These are phyloP conservation scores for Pholiota microspora DNA, from an alignment of 768 basidiomycete genomes.

Conservation along the genomic window DNA sequence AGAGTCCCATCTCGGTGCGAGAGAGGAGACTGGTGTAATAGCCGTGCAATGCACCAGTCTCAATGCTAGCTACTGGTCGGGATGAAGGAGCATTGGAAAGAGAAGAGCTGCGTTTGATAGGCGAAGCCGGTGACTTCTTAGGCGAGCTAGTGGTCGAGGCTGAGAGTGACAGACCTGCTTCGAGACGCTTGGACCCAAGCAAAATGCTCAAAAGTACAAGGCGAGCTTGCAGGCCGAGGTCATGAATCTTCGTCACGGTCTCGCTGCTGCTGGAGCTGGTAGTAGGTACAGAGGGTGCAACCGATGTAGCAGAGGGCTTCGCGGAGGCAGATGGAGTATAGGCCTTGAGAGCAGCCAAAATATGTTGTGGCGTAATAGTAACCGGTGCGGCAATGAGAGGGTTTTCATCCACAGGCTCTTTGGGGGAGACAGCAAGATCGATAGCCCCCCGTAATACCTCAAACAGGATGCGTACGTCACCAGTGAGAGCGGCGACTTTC, in stretches of 20 bases:
- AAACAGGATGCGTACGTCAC: conserved; percentile 79
- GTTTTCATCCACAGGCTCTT: conserved; percentile 27
- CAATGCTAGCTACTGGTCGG: conserved; percentile 38
- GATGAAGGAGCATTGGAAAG: conserved; percentile 25
- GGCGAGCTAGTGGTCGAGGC: conserved; percentile 34
- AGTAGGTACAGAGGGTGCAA: conserved; percentile 12
- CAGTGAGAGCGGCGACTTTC: conserved; percentile 79
- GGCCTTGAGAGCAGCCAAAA: conserved; percentile 74
- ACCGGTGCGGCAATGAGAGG: conserved; percentile 34
- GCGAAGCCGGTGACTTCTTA: conserved; percentile 35
- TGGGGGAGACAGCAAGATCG: conserved; percentile 52
- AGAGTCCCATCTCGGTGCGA: conserved; percentile 51
- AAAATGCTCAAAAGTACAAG: conserved; percentile 64
- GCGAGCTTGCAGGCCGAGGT: conserved; percentile 73
- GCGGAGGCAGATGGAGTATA: conserved; percentile 43
- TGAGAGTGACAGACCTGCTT: conserved; percentile 53
- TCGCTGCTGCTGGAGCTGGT: conserved; percentile 46
- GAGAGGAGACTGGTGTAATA: conserved; percentile 63
- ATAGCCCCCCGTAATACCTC: conserved; percentile 81
- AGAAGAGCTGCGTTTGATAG: conserved; percentile 52
- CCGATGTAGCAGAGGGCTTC: conserved; percentile 20
- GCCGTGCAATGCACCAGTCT: conserved; percentile 57
- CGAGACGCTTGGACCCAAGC: conserved; percentile 61
- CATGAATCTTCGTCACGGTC: conserved; percentile 60
- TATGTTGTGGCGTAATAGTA: conserved; percentile 62